Evolutionary conservation across 306 rosid genomes (phyloP), one percentile per base, ranked within the genome.

Genomic region (Gleditsia sinensis): DNA sequence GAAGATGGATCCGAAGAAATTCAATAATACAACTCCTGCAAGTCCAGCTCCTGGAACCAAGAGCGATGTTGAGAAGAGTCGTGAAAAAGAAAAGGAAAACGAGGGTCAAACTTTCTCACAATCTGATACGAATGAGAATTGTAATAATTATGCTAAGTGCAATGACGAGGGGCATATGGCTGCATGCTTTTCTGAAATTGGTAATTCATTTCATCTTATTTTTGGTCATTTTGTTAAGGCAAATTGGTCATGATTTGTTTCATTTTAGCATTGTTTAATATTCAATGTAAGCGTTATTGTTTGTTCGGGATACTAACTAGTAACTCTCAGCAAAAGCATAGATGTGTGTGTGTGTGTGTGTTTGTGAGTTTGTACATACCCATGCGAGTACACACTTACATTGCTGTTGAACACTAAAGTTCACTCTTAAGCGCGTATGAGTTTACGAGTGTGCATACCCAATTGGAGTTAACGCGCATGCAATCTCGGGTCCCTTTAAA

Each of bases 131-230:
- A 8, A 13, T 17, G 82, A 85, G 58, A 81, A 32, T 34, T 88
- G 92, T 67, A 61, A 66, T 73, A 71, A 67, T 28, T 40, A 7
- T 63, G 27, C 30, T 3, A 45, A 8, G 12, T 88, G 89, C 82
- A 19, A 0, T 3, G 69, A 55, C 69, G 6, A 36, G 19, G 40
- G 61, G 11, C 54, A 54, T 17, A 69, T 85, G 61, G 54, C 76
- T 71, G 86, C 83, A 37, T 88, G 88, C 77, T 53, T 88, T 77
- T 51, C n/a, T 39, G 5, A 62, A 43, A 51, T 2, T 53, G 92
- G 90, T 88, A 85, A 30, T 25, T 36, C 2, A 60, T 60, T 33
- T 33, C 8, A 11, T 34, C 65, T 71, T 53, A 39, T 43, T 78
- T 39, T 67, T 42, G 1, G n/a, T 27, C 30, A 46, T 33, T 14